These are phyloP conservation scores for Solanum chacoense DNA, from an alignment of 305 asterid species.

Conservation along the genomic window DNA sequence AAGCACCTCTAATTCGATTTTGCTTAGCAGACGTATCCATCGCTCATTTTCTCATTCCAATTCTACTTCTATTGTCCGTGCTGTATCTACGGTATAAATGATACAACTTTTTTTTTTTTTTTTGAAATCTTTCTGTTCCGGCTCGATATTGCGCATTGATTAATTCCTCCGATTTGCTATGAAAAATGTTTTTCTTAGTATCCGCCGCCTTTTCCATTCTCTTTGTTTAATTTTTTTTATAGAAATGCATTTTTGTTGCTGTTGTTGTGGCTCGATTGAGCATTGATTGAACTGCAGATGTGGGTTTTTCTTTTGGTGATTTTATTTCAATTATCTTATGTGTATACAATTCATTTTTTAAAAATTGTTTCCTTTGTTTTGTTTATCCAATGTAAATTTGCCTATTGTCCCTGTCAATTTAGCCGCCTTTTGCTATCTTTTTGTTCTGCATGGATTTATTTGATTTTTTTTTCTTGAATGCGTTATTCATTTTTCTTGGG, in stretches of 20 bases:
- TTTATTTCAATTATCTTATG: background rate
- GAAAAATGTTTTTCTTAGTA: background rate
- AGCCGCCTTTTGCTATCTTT: background rate
- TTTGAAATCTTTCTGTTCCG: background rate
- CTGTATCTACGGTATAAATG: slow-evolving; percentile 50
- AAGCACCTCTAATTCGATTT: slow-evolving; percentile 38
- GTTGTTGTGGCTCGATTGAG: background rate
- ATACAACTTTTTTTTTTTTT: too few relatives aligned
- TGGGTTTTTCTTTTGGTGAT: background rate
- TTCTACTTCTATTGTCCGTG: slow-evolving; percentile 32
- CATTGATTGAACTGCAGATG: background rate
- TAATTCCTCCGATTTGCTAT: background rate
- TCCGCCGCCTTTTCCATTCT: background rate
- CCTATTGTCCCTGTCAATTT: background rate
- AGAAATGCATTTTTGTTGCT: background rate
- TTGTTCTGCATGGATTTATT: background rate
- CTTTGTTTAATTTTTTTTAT: background rate
- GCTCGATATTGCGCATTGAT: background rate
- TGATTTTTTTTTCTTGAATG: background rate
- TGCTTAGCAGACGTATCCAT: slow-evolving; percentile 35
- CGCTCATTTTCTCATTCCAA: slow-evolving; percentile 14
- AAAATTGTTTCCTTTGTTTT: background rate
- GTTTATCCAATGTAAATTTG: background rate
- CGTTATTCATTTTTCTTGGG: background rate
- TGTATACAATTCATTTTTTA: background rate